Evolutionary conservation across 2,329 filamentous ascomycete species (phyloP).

Genomic region (Aschersonia sp.): DNA sequence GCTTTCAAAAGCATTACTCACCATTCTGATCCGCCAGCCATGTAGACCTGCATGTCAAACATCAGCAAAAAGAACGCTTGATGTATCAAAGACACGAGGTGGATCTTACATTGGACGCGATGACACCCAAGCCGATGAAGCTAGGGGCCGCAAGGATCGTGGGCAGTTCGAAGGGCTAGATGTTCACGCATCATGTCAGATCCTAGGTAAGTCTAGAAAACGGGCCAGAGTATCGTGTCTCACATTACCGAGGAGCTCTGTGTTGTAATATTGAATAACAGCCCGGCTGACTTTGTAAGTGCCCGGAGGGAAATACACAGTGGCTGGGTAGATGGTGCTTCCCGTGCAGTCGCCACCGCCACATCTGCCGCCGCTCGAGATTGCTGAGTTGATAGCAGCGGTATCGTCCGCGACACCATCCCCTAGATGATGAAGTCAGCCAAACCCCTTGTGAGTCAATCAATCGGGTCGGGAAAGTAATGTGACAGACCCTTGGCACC

Average conservation of each 20-base stretch:
- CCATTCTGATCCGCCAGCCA: constrained; percentile 1
- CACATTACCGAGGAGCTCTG: constrained; percentile 33
- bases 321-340: constrained; percentile 13
- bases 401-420: constrained; percentile 32
- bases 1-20: background rate
- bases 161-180: constrained; percentile 15
- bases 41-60: constrained; percentile 8
- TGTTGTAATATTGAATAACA: constrained; percentile 49
- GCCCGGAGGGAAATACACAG: constrained; percentile 22
- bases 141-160: constrained; percentile 35
- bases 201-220: background rate
- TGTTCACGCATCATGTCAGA: background rate
- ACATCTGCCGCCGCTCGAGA: constrained; percentile 21
- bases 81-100: too few species aligned
- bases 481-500: constrained; percentile 9
- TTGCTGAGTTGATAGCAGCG: constrained; percentile 34
- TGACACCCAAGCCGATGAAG: constrained; percentile 40
- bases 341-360: constrained; percentile 14
- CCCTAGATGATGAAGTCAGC: constrained; percentile 3
- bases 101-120: constrained; percentile 25
- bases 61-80: too few species aligned
- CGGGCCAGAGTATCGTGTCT: background rate
- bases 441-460: too few species aligned
- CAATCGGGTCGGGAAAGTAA: too few species aligned
- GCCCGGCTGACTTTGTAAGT: constrained; percentile 41